Conservation (phyloP, 768 basidiomycete species). For the Phylloporus rhodoxanthus region DNA sequence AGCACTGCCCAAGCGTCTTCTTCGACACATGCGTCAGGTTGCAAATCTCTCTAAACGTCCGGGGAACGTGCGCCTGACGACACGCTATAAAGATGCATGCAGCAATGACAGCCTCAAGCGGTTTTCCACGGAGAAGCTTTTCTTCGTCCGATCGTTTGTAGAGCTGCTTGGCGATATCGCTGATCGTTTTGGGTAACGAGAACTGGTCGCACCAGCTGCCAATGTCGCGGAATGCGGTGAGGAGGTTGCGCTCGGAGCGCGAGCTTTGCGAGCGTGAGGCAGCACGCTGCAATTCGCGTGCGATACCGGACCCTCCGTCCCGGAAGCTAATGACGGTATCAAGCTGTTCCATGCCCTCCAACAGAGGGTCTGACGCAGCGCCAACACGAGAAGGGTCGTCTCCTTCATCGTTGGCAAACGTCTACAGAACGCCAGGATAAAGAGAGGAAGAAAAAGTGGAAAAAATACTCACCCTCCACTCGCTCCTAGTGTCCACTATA, state of each 20-base stretch:
- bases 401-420: conserved; percentile 98
- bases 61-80: conserved; percentile 88
- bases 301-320: conserved; percentile 90
- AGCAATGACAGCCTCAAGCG: conserved; percentile 88
- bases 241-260: conserved; percentile 78
- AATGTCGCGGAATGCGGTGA: conserved; percentile 87
- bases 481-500: conserved; percentile 95
- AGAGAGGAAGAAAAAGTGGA: conserved; percentile 4
- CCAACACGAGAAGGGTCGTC: conserved; percentile 99
- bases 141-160: conserved; percentile 98
- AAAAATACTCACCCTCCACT: conserved; percentile 82
- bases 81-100: conserved; percentile 98
- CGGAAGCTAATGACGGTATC: conserved; percentile 94
- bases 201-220: conserved; percentile 94
- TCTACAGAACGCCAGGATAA: conserved; percentile 44
- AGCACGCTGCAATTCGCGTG: conserved; percentile 88
- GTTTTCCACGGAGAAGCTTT: conserved; percentile 86
- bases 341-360: conserved; percentile 93
- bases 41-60: conserved; percentile 95
- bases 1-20: conserved; percentile 91
- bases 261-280: conserved; percentile 74
- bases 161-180: conserved; percentile 93
- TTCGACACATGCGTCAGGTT: conserved; percentile 91
- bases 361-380: conserved; percentile 85
- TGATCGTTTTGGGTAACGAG: conserved; percentile 87